Percentiles rank a stretch among this genome's conserved stretches.
Evolutionary conservation across 2,329 filamentous ascomycete species (phyloP).

Genomic region (Pseudogymnoascus sp.): DNA sequence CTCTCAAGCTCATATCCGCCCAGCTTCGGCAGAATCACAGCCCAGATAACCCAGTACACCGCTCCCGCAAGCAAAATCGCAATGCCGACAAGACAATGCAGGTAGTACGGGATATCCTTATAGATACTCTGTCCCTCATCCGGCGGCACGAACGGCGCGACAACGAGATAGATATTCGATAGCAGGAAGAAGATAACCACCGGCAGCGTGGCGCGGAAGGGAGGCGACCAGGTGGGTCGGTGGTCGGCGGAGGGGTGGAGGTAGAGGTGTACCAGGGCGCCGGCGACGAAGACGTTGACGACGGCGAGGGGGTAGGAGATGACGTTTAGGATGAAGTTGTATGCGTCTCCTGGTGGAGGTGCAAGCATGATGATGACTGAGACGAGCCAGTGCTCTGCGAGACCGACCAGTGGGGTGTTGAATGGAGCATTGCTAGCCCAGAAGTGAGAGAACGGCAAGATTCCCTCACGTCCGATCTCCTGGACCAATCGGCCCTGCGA

Average conservation of each 20-base stretch:
- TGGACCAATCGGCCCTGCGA: conserved; percentile 58
- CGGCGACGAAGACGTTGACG: conserved; percentile 46
- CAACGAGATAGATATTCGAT: conserved; percentile 51
- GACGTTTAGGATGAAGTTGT: conserved; percentile 54
- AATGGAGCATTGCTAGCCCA: conserved; percentile 58
- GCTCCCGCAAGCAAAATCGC: conserved; percentile 44
- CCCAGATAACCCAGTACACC: conserved; percentile 49
- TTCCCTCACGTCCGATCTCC: conserved; percentile 56
- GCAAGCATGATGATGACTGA: conserved; percentile 58
- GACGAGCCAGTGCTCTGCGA: conserved; percentile 56
- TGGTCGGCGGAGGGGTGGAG: conserved; percentile 37
- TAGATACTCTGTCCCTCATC: conserved; percentile 44
- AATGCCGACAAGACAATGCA: conserved; percentile 49
- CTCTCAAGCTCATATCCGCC: conserved; percentile 48
- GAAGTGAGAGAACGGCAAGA: conserved; percentile 53
- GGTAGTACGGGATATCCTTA: conserved; percentile 45
- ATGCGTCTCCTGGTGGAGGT: conserved; percentile 57
- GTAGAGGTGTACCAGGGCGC: conserved; percentile 45
- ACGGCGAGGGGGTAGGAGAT: conserved; percentile 57
- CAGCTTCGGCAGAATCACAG: conserved; percentile 41
- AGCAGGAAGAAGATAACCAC: conserved; percentile 50
- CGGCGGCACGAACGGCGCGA: conserved; percentile 50
- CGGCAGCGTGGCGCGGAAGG: conserved; percentile 45
- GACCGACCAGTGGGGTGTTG: conserved; percentile 50
- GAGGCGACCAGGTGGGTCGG: conserved; percentile 44